These are phyloP conservation scores for Sisymbrium altissimum DNA, from an alignment of 345 rosid species.

Conservation along the genomic window DNA sequence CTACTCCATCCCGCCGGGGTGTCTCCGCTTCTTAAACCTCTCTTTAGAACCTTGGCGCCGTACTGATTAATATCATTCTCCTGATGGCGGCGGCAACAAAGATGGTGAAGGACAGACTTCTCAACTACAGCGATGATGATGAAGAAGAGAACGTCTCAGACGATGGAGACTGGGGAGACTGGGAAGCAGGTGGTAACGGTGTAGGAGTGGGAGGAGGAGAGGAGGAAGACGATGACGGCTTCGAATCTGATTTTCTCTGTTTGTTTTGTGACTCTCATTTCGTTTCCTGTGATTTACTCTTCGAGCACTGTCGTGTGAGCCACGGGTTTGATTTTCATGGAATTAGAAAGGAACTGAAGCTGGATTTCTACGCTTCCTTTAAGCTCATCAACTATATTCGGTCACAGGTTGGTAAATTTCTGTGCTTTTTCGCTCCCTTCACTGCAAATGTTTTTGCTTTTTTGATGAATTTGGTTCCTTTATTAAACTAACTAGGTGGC, in stretches of 20 bases:
- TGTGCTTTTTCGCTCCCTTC: background rate
- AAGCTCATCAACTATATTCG: conserved; percentile 89
- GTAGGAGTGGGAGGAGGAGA: conserved; percentile 9
- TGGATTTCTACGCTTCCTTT: conserved; percentile 73
- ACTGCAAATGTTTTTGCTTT: background rate
- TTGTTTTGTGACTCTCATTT: conserved; percentile 61
- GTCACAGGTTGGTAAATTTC: conserved; percentile 49
- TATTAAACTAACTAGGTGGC: conserved; percentile 55
- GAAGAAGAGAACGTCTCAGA: conserved; percentile 35
- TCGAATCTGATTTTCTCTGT: conserved; percentile 46
- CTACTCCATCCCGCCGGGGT: background rate
- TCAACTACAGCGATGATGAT: conserved; percentile 21
- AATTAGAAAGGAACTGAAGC: conserved; percentile 41
- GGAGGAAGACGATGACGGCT: conserved; percentile 32
- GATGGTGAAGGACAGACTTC: conserved; percentile 18
- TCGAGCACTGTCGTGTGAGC: conserved; percentile 52
- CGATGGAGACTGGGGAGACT: conserved; percentile 61
- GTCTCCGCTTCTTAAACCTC: conserved; percentile 35
- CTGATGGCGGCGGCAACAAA: conserved; percentile 14
- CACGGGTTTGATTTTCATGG: conserved; percentile 64
- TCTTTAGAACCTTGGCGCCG: conserved; percentile 20
- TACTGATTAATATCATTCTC: background rate
- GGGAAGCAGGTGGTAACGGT: conserved; percentile 50
- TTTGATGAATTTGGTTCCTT: conserved; percentile 2
- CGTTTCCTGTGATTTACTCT: conserved; percentile 49